Conservation (phyloP, 1,284 basidiomycete genomes). For the Erythrobasidium hasegawianum region DNA sequence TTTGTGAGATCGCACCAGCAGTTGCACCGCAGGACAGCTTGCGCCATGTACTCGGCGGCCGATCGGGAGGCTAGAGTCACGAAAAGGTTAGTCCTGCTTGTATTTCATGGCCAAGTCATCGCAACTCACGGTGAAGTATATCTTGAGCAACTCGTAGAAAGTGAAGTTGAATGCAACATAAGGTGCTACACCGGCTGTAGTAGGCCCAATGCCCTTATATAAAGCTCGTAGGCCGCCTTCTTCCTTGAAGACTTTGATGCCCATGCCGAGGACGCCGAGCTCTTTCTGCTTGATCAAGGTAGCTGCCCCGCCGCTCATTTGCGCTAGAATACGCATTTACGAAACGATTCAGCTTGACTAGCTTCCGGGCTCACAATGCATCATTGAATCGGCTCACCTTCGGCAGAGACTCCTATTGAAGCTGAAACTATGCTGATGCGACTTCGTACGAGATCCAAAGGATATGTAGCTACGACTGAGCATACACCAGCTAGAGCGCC, state of each 20-base stretch:
- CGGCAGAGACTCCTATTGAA: constrained; percentile 18
- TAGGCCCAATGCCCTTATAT: constrained; percentile 50
- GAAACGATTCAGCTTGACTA: not conserved
- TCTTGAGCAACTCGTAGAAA: constrained; percentile 43
- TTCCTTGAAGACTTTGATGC: constrained; percentile 48
- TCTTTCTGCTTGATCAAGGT: constrained; percentile 37
- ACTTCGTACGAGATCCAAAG: constrained; percentile 50
- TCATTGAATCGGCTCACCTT: too few species aligned
- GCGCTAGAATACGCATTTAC: not conserved
- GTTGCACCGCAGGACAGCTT: constrained; percentile 54
- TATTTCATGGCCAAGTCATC: too few species aligned
- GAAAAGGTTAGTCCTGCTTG: too few species aligned
- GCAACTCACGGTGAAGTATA: constrained; percentile 32
- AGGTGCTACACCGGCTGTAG: constrained; percentile 41
- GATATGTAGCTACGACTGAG: constrained; percentile 43
- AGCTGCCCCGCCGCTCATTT: constrained; percentile 7
- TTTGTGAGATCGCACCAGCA: constrained; percentile 72
- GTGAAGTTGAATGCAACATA: constrained; percentile 44
- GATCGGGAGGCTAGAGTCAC: constrained; percentile 14
- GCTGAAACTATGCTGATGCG: constrained; percentile 46
- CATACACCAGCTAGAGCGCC: constrained; percentile 44
- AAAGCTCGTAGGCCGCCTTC: constrained; percentile 50
- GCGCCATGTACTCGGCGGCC: constrained; percentile 39
- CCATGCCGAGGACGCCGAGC: constrained; percentile 49
- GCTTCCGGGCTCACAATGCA: too few species aligned